Evolutionary conservation across 2,329 filamentous ascomycete genomes (phyloP).

Genomic region (Alternaria consortialis): DNA sequence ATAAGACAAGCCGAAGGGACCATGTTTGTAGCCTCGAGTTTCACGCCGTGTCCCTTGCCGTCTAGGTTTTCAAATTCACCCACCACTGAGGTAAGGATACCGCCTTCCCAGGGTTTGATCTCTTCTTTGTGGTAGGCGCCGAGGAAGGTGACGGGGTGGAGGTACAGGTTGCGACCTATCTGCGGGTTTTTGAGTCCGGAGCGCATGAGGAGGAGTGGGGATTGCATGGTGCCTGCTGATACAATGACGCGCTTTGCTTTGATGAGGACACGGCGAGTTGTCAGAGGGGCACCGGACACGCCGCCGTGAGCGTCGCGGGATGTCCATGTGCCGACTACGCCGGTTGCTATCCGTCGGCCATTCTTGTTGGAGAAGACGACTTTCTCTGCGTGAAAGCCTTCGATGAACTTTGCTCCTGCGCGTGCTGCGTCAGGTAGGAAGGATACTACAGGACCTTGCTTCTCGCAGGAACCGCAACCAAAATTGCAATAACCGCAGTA

Average conservation of each 20-base stretch:
- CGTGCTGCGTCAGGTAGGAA: slow-evolving; percentile 82
- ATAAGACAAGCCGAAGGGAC: slow-evolving; percentile 72
- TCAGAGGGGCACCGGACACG: slow-evolving; percentile 62
- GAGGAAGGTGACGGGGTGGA: slow-evolving; percentile 74
- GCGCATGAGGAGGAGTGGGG: slow-evolving; percentile 76
- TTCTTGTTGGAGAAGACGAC: slow-evolving; percentile 71
- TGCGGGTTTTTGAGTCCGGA: slow-evolving; percentile 84
- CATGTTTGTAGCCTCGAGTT: slow-evolving; percentile 81
- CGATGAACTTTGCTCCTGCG: slow-evolving; percentile 81
- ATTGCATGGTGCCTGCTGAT: slow-evolving; percentile 79
- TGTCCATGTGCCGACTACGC: slow-evolving; percentile 78
- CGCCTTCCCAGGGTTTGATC: slow-evolving; percentile 70
- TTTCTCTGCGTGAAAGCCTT: slow-evolving; percentile 78
- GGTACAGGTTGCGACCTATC: slow-evolving; percentile 80
- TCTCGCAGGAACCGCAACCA: slow-evolving; percentile 71
- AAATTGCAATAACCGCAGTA: slow-evolving; percentile 72
- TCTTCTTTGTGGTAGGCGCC: slow-evolving; percentile 74
- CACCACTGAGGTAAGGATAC: slow-evolving; percentile 81
- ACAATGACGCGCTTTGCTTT: slow-evolving; percentile 83
- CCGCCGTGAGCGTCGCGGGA: slow-evolving; percentile 72
- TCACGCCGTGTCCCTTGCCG: slow-evolving; percentile 79
- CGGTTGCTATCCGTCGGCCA: slow-evolving; percentile 68
- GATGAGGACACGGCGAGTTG: slow-evolving; percentile 70
- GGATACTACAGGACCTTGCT: slow-evolving; percentile 78
- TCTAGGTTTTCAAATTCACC: slow-evolving; percentile 83